phyloP scores from a whole-genome alignment of 192 early-diverging fungal genomes.

The Entomortierella chlamydospora region DNA sequence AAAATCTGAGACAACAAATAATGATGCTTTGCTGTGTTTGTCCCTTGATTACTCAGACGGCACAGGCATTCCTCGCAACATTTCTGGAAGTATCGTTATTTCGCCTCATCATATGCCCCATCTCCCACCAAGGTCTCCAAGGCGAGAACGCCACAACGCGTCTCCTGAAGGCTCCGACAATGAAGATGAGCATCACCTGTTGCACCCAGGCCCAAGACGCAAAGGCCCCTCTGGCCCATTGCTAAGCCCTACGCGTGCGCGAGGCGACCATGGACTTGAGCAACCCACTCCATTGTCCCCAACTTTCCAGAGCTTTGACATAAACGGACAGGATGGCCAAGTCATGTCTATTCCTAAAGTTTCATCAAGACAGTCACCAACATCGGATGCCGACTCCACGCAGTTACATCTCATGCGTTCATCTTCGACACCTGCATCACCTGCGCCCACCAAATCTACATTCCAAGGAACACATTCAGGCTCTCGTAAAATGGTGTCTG shows the following conservation, averaged over 20 bases:
- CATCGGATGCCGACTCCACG: neutral
- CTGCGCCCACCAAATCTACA: constrained; percentile 1
- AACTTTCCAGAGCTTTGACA: neutral
- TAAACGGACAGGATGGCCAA: constrained; percentile 16
- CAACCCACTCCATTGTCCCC: constrained; percentile 32
- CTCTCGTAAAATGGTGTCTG: constrained; percentile 28
- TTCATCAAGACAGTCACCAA: constrained; percentile 7
- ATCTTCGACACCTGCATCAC: constrained; percentile 1
- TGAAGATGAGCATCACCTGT: constrained; percentile 32
- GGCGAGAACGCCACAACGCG: constrained; percentile 27
- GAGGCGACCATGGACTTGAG: constrained; percentile 21
- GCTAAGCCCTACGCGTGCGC: constrained; percentile 20
- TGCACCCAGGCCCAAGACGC: constrained; percentile 20
- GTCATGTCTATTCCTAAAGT: constrained; percentile 1
- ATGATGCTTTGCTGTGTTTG: too few relatives aligned
- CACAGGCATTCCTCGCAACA: constrained; percentile 18
- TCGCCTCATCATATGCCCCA: constrained; percentile 46
- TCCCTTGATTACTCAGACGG: neutral
- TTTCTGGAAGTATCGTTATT: constrained; percentile 35
- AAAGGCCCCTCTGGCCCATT: constrained; percentile 22
- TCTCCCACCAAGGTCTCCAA: constrained; percentile 37
- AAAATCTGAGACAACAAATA: too few relatives aligned
- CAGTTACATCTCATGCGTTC: constrained; percentile 5
- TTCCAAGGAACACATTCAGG: neutral
- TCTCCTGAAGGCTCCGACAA: constrained; percentile 36